phyloP scores from a whole-genome alignment of 768 basidiomycete species.

The Baorangia bicolor region DNA sequence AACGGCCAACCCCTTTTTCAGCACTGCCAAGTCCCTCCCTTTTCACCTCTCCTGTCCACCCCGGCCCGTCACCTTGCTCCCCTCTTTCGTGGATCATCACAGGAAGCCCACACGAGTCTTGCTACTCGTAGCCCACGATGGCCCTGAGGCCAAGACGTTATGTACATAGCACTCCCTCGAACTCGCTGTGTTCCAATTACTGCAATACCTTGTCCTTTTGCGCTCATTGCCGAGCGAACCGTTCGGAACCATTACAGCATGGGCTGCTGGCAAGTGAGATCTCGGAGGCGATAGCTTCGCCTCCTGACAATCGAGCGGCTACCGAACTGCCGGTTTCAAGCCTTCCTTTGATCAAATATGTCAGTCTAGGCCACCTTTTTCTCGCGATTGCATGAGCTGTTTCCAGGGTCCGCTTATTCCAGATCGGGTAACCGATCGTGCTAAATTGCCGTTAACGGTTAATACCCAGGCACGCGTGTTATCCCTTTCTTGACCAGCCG shows the following conservation, averaged over 20 bases:
- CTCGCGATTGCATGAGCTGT: slow-evolving; percentile 28
- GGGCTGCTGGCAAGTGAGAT: slow-evolving; percentile 31
- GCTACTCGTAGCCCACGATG: slow-evolving; percentile 1
- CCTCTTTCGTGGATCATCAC: slow-evolving; percentile 25
- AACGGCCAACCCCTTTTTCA: slow-evolving; percentile 36
- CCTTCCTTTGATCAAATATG: slow-evolving; percentile 30
- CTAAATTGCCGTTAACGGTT: slow-evolving; percentile 24
- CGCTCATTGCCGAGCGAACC: slow-evolving; percentile 26
- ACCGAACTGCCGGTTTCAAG: slow-evolving; percentile 30
- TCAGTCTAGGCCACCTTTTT: slow-evolving; percentile 28
- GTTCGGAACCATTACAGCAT: slow-evolving; percentile 33
- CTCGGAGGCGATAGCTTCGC: slow-evolving; percentile 34
- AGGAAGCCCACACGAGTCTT: slow-evolving; percentile 17
- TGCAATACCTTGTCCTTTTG: slow-evolving; percentile 21
- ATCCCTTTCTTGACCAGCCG: slow-evolving; percentile 19
- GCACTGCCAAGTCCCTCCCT: slow-evolving; percentile 20
- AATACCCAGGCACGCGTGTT: slow-evolving; percentile 23
- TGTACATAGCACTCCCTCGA: slow-evolving; percentile 8
- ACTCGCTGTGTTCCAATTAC: slow-evolving; percentile 24
- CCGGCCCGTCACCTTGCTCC: not conserved
- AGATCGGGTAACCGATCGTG: slow-evolving; percentile 23
- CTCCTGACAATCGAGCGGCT: slow-evolving; percentile 35
- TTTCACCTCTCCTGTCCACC: slow-evolving; percentile 15
- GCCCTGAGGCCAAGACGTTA: slow-evolving; percentile 16
- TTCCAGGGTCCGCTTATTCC: slow-evolving; percentile 34